These are phyloP conservation scores for Vigna nakashimae DNA, from an alignment of 306 rosid genomes.

Conservation along the genomic window DNA sequence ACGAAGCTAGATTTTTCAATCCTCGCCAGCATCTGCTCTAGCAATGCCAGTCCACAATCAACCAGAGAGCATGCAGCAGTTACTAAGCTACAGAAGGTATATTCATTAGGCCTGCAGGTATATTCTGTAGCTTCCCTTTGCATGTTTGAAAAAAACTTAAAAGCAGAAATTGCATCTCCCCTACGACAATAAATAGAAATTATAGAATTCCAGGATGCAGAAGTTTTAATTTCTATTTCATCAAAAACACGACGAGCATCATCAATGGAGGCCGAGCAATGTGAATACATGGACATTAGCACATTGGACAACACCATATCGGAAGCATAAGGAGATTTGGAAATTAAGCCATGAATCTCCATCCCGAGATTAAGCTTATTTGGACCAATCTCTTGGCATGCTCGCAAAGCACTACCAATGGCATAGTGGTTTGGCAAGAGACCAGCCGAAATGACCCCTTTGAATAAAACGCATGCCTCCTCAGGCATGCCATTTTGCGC, in stretches of 20 bases:
- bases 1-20: conserved; percentile 69
- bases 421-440: conserved; percentile 70
- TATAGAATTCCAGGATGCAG: conserved; percentile 82
- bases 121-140: conserved; percentile 51
- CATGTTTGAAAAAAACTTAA: conserved; percentile 69
- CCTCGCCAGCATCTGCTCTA: conserved; percentile 67
- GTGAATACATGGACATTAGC: conserved; percentile 83
- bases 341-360: conserved; percentile 74
- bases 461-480: conserved; percentile 71
- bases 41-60: conserved; percentile 60
- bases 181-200: conserved; percentile 77
- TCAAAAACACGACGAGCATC: conserved; percentile 72
- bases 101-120: conserved; percentile 70
- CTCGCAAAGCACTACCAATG: conserved; percentile 78
- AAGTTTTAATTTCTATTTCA: conserved; percentile 56
- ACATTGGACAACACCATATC: conserved; percentile 73
- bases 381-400: conserved; percentile 69
- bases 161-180: conserved; percentile 72
- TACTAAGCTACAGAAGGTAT: conserved; percentile 81
- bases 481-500: conserved; percentile 61
- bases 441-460: conserved; percentile 59
- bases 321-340: conserved; percentile 54
- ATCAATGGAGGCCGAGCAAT: conserved; percentile 55
- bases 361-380: conserved; percentile 62
- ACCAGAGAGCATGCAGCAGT: conserved; percentile 62